Conservation (phyloP, 306 rosid genomes). For the Fragaria vesca region DNA sequence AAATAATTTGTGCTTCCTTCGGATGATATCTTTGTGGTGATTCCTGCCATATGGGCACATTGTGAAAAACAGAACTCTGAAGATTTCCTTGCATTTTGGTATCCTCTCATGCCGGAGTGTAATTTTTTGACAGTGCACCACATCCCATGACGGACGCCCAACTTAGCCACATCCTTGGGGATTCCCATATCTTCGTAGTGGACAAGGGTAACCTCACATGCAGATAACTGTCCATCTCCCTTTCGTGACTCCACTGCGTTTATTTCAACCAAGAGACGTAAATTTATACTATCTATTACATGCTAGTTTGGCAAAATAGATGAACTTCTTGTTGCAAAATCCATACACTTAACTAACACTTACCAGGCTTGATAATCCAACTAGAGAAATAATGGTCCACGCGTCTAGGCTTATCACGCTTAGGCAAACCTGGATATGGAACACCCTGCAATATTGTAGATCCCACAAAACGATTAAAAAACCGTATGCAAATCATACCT, state of each 20-base stretch:
- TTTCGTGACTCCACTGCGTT: conserved; percentile 86
- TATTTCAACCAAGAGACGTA: conserved; percentile 30
- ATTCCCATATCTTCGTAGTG: conserved; percentile 99
- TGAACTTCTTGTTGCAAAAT: conserved; percentile 9
- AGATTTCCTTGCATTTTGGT: conserved; percentile 82
- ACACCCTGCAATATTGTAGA: conserved; percentile 64
- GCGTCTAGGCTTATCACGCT: conserved; percentile 94
- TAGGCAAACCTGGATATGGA: conserved; percentile 75
- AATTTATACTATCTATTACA: conserved; percentile 3
- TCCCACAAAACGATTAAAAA: conserved; percentile 18
- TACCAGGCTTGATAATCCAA: conserved; percentile 93
- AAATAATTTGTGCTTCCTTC: conserved; percentile 43
- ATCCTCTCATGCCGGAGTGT: conserved; percentile 91
- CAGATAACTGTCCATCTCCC: conserved; percentile 84
- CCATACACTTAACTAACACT: conserved; percentile 17
- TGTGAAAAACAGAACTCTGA: conserved; percentile 59
- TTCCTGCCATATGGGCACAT: conserved; percentile 68
- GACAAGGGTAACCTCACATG: conserved; percentile 87
- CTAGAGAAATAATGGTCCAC: conserved; percentile 87
- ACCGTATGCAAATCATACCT: background rate
- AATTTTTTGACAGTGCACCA: conserved; percentile 96
- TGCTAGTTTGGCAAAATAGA: conserved; percentile 14
- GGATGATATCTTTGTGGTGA: conserved; percentile 60
- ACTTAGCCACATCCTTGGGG: conserved; percentile 96
- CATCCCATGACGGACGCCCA: conserved; percentile 98